Conservation (phyloP, 1,284 basidiomycete genomes). For the Phaffia rhodozyma region DNA sequence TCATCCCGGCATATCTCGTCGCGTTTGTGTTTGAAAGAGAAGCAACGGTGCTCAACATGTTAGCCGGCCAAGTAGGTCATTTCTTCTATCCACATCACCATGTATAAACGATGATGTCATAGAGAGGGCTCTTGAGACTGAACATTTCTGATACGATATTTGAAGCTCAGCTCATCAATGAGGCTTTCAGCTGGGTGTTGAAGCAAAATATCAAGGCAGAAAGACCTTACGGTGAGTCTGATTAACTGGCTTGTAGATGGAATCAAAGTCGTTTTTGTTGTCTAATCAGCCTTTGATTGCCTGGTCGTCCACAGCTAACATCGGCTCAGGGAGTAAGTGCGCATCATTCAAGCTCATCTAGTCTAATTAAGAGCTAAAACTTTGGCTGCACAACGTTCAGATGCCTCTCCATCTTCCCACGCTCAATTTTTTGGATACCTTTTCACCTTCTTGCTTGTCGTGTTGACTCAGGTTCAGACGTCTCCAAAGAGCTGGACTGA, state of each 20-base stretch:
- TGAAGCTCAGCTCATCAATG: slow-evolving; percentile 11
- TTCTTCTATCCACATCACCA: background rate
- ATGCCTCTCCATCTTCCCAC: slow-evolving; percentile 15
- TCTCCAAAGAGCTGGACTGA: slow-evolving; percentile 1
- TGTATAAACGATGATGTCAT: background rate
- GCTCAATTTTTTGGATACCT: slow-evolving; percentile 19
- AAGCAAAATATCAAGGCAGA: slow-evolving; percentile 10
- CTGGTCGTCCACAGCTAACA: background rate
- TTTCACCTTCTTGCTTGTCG: slow-evolving; percentile 7
- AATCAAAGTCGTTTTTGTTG: background rate
- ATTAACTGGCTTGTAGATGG: background rate
- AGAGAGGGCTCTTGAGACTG: background rate
- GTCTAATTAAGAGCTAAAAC: background rate
- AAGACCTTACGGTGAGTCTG: slow-evolving; percentile 11
- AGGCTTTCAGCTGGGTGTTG: slow-evolving; percentile 4
- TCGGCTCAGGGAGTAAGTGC: slow-evolving; percentile 7
- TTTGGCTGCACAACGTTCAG: background rate
- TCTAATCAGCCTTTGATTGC: background rate
- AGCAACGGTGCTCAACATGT: slow-evolving; percentile 12
- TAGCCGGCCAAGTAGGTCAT: slow-evolving; percentile 5
- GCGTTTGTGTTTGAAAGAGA: slow-evolving; percentile 17
- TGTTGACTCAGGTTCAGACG: slow-evolving; percentile 6
- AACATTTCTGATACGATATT: background rate
- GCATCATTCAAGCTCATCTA: background rate
- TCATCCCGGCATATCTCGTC: slow-evolving; percentile 15